A percentile compares a stretch with the other conserved stretches of the same genome.
phyloP scores from a whole-genome alignment of 192 early-diverging fungal genomes.

The Backusella tuberculispora region DNA sequence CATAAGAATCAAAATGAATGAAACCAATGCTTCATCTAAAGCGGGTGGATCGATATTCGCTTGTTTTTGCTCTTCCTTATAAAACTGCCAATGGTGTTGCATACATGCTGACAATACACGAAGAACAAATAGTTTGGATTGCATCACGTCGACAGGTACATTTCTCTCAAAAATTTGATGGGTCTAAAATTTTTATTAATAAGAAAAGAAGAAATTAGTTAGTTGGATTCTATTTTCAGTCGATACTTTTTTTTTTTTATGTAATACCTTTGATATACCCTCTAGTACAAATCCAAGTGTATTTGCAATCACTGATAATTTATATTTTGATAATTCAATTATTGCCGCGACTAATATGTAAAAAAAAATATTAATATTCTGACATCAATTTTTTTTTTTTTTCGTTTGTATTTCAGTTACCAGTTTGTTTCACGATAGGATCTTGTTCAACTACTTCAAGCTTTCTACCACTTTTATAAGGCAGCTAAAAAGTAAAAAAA shows the following conservation, averaged over 20 bases:
- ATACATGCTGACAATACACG: conserved; percentile 82
- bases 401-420: conserved; percentile 21
- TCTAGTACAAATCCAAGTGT: conserved; percentile 74
- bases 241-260: neutral
- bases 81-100: conserved; percentile 81
- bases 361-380: neutral
- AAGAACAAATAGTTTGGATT: conserved; percentile 85
- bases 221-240: neutral
- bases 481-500: conserved; percentile 53
- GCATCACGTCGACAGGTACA: conserved; percentile 62
- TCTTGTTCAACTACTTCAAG: conserved; percentile 67
- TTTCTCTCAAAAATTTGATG: conserved; percentile 44
- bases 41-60: conserved; percentile 62
- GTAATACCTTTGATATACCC: conserved; percentile 63
- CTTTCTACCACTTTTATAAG: conserved; percentile 63
- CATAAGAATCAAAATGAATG: conserved; percentile 28
- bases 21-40: conserved; percentile 64
- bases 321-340: conserved; percentile 72
- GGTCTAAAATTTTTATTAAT: neutral
- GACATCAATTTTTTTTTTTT: conserved; percentile 6
- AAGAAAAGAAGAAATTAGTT: neutral
- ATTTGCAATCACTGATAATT: conserved; percentile 66
- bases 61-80: conserved; percentile 39
- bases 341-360: conserved; percentile 61
- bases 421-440: conserved; percentile 67